phyloP scores from a whole-genome alignment of 139 green algal species.

The Nannochloris sp. region DNA sequence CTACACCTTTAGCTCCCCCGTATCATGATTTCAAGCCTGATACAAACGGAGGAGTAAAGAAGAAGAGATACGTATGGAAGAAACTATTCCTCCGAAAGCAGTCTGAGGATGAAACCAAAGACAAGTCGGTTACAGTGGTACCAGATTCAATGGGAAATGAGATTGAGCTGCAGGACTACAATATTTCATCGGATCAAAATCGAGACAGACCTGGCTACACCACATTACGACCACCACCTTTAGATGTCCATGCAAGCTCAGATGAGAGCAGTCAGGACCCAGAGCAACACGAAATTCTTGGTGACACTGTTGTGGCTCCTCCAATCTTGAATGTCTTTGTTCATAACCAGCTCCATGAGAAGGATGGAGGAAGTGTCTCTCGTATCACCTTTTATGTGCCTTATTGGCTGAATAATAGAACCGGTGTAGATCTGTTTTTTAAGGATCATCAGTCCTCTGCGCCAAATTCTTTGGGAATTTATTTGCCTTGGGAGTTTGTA shows the following conservation, averaged over 20 bases:
- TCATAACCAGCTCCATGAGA: constrained; percentile 40
- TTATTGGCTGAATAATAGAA: constrained; percentile 80
- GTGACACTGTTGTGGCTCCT: constrained; percentile 15
- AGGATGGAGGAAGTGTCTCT: constrained; percentile 17
- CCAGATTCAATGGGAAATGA: no score
- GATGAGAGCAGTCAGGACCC: not conserved
- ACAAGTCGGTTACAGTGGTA: no score
- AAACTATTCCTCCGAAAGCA: no score
- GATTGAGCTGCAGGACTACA: no score
- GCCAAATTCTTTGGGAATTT: constrained; percentile 18
- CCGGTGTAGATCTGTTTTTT: constrained; percentile 64
- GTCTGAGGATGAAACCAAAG: no score
- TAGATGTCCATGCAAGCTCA: not conserved
- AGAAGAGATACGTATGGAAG: not conserved
- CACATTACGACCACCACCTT: not conserved
- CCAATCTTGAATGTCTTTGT: constrained; percentile 43
- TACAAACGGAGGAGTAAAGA: not conserved
- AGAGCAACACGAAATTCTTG: no score
- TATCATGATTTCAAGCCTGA: not conserved
- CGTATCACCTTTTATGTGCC: constrained; percentile 46
- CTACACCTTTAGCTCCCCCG: not conserved
- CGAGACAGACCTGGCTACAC: not conserved
- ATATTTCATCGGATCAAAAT: no score
- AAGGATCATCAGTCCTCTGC: constrained; percentile 32
- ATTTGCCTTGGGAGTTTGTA: constrained; percentile 28